Evolutionary conservation across 768 basidiomycete species (phyloP).

Genomic region (Punctularia strigosozonata): DNA sequence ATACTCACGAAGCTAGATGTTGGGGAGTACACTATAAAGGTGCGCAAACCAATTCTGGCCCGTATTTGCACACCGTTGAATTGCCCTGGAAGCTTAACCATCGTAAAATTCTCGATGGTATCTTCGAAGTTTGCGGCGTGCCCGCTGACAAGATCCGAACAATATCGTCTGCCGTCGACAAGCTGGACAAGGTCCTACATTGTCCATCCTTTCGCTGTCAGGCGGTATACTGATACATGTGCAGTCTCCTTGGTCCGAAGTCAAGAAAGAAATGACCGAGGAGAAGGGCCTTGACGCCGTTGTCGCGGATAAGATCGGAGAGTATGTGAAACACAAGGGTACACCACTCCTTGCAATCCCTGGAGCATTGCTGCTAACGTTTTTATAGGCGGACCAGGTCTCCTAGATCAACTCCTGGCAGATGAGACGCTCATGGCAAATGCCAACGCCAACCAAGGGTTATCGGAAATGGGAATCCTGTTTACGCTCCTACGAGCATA

Average conservation of each 20-base stretch:
- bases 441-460: conserved; percentile 64
- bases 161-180: conserved; percentile 96
- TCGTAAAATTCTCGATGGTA: conserved; percentile 92
- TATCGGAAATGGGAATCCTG: conserved; percentile 77
- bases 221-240: conserved; percentile 1
- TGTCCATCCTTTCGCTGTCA: neutral
- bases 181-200: conserved; percentile 77
- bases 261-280: conserved; percentile 91
- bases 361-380: neutral
- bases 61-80: neutral
- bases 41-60: conserved; percentile 13
- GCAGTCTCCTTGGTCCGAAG: conserved; percentile 81
- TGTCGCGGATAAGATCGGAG: conserved; percentile 88
- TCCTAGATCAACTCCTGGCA: conserved; percentile 58
- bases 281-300: conserved; percentile 81
- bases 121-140: conserved; percentile 95
- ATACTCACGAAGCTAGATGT: conserved; percentile 76
- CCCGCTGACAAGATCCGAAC: conserved; percentile 78
- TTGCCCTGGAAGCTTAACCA: conserved; percentile 63
- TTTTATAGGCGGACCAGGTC: conserved; percentile 55
- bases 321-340: conserved; percentile 96
- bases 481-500: conserved; percentile 79
- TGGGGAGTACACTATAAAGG: conserved; percentile 92
- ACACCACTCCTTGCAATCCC: conserved; percentile 4
- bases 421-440: conserved; percentile 61